Conservation (phyloP, 129 eudicot species). For the Flaveria ramosissima region DNA sequence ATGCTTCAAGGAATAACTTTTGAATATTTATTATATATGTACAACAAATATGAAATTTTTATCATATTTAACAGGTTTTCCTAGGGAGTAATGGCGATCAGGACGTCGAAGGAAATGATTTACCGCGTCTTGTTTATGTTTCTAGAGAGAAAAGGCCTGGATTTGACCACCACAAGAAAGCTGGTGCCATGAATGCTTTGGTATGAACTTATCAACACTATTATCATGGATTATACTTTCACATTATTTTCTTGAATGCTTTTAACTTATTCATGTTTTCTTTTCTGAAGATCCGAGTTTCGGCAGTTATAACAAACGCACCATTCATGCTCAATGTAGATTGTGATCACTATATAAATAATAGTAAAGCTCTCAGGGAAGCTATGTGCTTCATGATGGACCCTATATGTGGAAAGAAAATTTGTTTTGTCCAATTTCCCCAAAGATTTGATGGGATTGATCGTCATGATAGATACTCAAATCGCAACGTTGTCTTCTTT, state of each 20-base stretch:
- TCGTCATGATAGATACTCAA: constrained; percentile 67
- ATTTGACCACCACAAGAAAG: constrained; percentile 82
- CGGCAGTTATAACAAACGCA: constrained; percentile 75
- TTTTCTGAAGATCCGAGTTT: constrained; percentile 60
- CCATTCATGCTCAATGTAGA: constrained; percentile 73
- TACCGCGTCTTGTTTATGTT: constrained; percentile 72
- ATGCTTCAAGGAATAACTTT: neutral
- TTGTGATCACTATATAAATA: constrained; percentile 84
- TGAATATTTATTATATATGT: neutral
- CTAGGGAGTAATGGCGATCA: constrained; percentile 54
- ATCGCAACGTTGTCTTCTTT: constrained; percentile 73
- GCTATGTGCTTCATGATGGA: constrained; percentile 94
- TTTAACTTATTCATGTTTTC: neutral
- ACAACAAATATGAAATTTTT: neutral
- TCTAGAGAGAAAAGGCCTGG: constrained; percentile 86
- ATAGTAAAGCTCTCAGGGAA: constrained; percentile 75
- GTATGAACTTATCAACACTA: constrained; percentile 32
- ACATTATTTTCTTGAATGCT: neutral
- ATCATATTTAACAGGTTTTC: constrained; percentile 52
- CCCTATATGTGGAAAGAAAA: constrained; percentile 64
- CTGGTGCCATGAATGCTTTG: constrained; percentile 87
- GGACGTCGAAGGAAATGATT: constrained; percentile 58
- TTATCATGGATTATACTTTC: neutral
- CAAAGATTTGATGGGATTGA: constrained; percentile 81
- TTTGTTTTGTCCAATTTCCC: constrained; percentile 81